A percentile compares a stretch with the other conserved stretches of the same genome.
Evolutionary conservation across 164 flowering plant genomes (phyloP).

Genomic region (Hamamelis virginiana): DNA sequence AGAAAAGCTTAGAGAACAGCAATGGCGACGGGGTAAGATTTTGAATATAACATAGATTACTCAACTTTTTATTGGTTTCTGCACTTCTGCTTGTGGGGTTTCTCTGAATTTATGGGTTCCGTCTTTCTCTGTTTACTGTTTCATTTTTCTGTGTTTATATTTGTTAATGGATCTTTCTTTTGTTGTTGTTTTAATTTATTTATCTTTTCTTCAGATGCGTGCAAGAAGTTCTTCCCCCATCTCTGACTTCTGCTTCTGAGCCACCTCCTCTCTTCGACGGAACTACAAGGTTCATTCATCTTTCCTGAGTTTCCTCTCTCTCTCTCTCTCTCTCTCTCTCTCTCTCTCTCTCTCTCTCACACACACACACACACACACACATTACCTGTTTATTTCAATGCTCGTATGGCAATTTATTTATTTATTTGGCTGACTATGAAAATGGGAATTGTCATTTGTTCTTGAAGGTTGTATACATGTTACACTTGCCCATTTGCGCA

Average conservation of each 20-base stretch:
- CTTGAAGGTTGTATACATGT: conserved; percentile 27
- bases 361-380: too few relatives aligned
- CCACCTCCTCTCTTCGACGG: conserved; percentile 56
- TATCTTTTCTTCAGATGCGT: conserved; percentile 4
- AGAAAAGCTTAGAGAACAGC: too few relatives aligned
- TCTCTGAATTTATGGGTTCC: too few relatives aligned
- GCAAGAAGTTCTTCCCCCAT: conserved; percentile 27
- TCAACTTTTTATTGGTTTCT: not conserved
- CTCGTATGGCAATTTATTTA: too few relatives aligned
- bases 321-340: not conserved
- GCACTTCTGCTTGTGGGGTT: too few relatives aligned
- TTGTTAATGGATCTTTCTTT: not conserved
- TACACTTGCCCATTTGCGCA: conserved; percentile 40
- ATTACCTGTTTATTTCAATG: too few relatives aligned
- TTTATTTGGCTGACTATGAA: too few relatives aligned
- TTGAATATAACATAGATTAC: not conserved
- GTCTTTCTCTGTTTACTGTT: too few relatives aligned
- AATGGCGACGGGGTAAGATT: not conserved
- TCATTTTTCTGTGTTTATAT: not conserved
- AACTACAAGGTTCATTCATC: conserved; percentile 38
- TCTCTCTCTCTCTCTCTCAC: not conserved
- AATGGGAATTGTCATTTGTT: too few relatives aligned
- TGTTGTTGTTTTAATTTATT: not conserved
- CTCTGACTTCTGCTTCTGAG: conserved; percentile 32
- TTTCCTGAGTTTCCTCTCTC: not conserved